Conservation (phyloP, 768 basidiomycete species). For the Agaricus sinodeliciosus region DNA sequence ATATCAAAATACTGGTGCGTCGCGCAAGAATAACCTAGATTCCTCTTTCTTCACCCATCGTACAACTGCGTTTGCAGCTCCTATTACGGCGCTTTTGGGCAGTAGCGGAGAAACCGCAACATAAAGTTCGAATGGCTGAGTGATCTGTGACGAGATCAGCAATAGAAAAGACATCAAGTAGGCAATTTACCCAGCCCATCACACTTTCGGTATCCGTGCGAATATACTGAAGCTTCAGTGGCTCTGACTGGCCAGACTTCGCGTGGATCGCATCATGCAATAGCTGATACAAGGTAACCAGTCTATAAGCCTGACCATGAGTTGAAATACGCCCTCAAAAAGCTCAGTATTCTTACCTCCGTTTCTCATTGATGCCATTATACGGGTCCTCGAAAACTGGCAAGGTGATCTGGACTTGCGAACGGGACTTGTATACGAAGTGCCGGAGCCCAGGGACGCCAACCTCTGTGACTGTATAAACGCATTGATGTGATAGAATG, state of each 20-base stretch:
- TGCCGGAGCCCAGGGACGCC: slow-evolving; percentile 89
- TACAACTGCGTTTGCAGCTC: slow-evolving; percentile 84
- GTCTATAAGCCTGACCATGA: slow-evolving; percentile 30
- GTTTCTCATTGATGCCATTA: slow-evolving; percentile 47
- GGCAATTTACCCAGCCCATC: slow-evolving; percentile 77
- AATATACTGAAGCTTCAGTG: slow-evolving; percentile 83
- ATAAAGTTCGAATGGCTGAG: slow-evolving; percentile 91
- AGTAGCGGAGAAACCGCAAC: slow-evolving; percentile 72
- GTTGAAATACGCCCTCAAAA: not conserved
- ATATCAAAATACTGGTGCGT: slow-evolving; percentile 78
- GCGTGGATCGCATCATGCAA: slow-evolving; percentile 88
- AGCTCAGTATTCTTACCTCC: slow-evolving; percentile 38
- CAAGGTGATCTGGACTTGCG: slow-evolving; percentile 82
- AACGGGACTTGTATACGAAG: slow-evolving; percentile 90
- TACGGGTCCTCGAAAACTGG: slow-evolving; percentile 89
- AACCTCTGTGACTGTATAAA: slow-evolving; percentile 67
- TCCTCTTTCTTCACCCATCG: slow-evolving; percentile 93
- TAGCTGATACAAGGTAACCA: slow-evolving; percentile 82
- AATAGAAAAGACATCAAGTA: not conserved
- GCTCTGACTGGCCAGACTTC: slow-evolving; percentile 74
- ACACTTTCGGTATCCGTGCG: slow-evolving; percentile 82
- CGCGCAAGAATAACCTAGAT: slow-evolving; percentile 67
- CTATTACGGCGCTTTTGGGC: slow-evolving; percentile 83
- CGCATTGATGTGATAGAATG: slow-evolving; percentile 42
- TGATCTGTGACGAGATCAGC: slow-evolving; percentile 53